Base-by-base conservation (phyloP, 768 basidiomycete genomes). In the Psilocybe cubensis region DNA sequence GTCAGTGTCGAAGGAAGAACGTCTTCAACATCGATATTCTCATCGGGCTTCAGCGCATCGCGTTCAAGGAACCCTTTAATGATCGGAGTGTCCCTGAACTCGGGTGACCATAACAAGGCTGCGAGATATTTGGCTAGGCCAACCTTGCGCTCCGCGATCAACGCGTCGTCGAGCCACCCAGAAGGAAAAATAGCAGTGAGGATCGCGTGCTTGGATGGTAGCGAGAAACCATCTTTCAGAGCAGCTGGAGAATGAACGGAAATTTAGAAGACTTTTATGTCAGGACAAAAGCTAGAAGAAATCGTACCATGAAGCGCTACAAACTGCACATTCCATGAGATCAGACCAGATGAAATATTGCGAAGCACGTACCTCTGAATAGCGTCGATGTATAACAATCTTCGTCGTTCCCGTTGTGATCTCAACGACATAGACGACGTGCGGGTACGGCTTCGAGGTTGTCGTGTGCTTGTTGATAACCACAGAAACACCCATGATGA, bases 201-300 rank as follows among this genome's bases (percentile, higher is more conserved):
- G 5, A 83, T 64, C 27, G 77, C 66, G 14, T 77, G 76, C 68
- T 81, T 82, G 0, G 80, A 77, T 8, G 82, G 81, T 12, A 83
- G 71, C 1, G 63, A 21, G 56, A 70, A 75, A 0, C 67, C 59
- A 57, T 79, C 74, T 35, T 66, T 63, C 29, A 80, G 67, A n/a
- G 68, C 60, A n/a, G 68, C 68, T 70, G 48, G 8, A 33, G 10
- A 29, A 47, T 23, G 25, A 49, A 21, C 11, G 35, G 11, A 42
- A 47, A 28, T 14, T 23, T 17, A n/a, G 18, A 9, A 3, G 1
- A 24, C 24, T 18, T 25, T 11, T 24, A 21, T 14, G 53, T 14
- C 40, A 33, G 27, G 12, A 38, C 45, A 33, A 25, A 4, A 46
- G 21, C 4, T 3, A 27, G n/a, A n/a, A 23, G 27, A 24, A 10